Evolutionary conservation across 2,329 filamentous ascomycete genomes (phyloP).

Genomic region (Penicillium hesseltinei): DNA sequence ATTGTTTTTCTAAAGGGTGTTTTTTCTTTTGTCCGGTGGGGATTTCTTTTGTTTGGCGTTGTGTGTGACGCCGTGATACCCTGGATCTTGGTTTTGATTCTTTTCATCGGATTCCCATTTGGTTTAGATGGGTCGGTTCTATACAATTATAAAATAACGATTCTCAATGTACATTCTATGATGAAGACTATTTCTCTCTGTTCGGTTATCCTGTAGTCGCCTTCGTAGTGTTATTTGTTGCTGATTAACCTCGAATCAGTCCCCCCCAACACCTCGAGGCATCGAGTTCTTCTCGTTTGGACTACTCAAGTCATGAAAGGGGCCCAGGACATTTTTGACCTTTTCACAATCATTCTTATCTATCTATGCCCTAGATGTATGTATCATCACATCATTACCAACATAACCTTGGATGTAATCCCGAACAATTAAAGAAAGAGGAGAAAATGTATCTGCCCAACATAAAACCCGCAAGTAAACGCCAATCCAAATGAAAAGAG

Average conservation of each 20-base stretch:
- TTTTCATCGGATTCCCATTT: conserved; percentile 10
- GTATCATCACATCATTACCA: background rate
- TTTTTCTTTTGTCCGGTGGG: conserved; percentile 1
- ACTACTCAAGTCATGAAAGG: background rate
- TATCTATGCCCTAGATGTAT: background rate
- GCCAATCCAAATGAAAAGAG: background rate
- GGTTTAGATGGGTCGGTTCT: conserved; percentile 12
- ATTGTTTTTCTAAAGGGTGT: conserved; percentile 9
- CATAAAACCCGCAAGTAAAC: background rate
- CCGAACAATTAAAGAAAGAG: background rate
- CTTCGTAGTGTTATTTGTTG: too few species aligned
- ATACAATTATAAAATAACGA: conserved; percentile 16
- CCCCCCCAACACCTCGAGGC: background rate
- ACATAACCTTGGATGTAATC: background rate
- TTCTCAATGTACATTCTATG: conserved; percentile 20
- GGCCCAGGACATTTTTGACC: too few species aligned
- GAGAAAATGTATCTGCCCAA: background rate
- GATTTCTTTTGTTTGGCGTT: conserved; percentile 24
- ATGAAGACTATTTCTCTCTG: background rate
- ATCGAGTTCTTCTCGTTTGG: background rate
- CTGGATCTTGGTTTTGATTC: conserved; percentile 19
- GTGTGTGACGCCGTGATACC: conserved; percentile 24
- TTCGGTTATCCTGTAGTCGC: background rate
- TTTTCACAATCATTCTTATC: background rate
- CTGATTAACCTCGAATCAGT: background rate